These are phyloP conservation scores for Rhizophora mangle DNA, from an alignment of 345 rosid genomes.

Conservation along the genomic window DNA sequence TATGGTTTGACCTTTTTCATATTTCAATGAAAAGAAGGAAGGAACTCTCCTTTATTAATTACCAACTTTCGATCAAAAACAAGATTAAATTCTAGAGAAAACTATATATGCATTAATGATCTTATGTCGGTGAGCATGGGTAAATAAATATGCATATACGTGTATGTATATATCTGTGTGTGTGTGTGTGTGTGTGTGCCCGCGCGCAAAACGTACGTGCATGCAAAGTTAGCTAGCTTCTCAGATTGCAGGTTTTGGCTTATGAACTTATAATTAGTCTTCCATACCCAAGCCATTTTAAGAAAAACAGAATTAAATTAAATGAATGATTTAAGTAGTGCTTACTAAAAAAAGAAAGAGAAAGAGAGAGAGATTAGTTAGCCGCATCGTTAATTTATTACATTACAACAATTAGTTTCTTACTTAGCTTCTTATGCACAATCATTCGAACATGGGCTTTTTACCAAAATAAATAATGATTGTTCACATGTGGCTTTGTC, in stretches of 20 bases:
- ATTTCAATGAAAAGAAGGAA: no score
- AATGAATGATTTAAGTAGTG: slow-evolving; percentile 11
- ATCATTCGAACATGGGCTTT: slow-evolving; percentile 17
- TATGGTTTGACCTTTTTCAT: no score
- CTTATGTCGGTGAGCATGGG: background rate
- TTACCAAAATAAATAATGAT: slow-evolving; percentile 35
- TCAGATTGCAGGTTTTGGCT: background rate
- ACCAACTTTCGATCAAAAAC: no score
- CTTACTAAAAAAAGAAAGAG: background rate
- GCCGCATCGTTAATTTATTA: background rate
- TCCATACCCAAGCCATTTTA: slow-evolving; percentile 12
- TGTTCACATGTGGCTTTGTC: slow-evolving; percentile 49
- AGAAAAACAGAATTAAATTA: background rate
- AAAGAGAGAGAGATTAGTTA: background rate
- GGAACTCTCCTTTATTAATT: no score
- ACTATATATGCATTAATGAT: background rate
- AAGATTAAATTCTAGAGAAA: no score
- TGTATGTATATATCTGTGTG: no score
- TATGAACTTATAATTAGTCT: background rate
- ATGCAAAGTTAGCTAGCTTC: background rate
- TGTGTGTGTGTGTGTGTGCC: no score
- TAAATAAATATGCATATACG: background rate
- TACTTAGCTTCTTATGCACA: slow-evolving; percentile 12
- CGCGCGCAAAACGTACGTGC: no score
- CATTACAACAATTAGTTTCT: background rate